Percentiles rank a stretch among this genome's conserved stretches.
phyloP scores from a whole-genome alignment of 306 rosid genomes.

The Phaseolus lunatus region DNA sequence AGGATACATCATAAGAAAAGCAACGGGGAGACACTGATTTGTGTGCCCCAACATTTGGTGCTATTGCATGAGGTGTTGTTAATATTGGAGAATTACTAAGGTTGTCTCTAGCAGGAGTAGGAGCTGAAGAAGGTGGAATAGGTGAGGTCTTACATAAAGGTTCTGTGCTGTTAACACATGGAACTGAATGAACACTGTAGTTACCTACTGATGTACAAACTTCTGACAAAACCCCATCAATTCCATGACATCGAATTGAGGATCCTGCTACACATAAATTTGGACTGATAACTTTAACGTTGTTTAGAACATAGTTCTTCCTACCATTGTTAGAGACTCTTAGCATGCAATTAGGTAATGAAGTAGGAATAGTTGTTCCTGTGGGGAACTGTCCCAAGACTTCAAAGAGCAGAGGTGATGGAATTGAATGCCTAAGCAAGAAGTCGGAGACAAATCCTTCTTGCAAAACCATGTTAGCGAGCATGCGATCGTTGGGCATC shows the following conservation, averaged over 20 bases:
- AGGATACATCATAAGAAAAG: background rate
- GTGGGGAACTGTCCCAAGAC: slow-evolving; percentile 58
- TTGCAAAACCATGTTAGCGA: slow-evolving; percentile 44
- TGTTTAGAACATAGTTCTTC: slow-evolving; percentile 55
- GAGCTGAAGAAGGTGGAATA: slow-evolving; percentile 24
- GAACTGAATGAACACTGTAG: slow-evolving; percentile 32
- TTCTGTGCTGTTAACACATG: slow-evolving; percentile 42
- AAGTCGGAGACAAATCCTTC: slow-evolving; percentile 44
- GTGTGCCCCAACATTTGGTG: slow-evolving; percentile 24
- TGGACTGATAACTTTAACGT: slow-evolving; percentile 64
- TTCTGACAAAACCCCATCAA: slow-evolving; percentile 59
- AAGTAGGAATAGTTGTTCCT: slow-evolving; percentile 65
- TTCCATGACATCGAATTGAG: slow-evolving; percentile 73
- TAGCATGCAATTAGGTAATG: slow-evolving; percentile 53
- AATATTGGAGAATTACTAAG: slow-evolving; percentile 29
- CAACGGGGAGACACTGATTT: slow-evolving; percentile 46
- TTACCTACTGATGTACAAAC: background rate
- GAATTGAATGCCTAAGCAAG: slow-evolving; percentile 70
- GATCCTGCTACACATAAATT: slow-evolving; percentile 60
- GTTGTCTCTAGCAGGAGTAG: slow-evolving; percentile 7
- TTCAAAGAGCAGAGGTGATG: slow-evolving; percentile 62
- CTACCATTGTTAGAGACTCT: slow-evolving; percentile 65
- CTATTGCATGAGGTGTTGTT: slow-evolving; percentile 34
- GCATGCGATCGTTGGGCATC: slow-evolving; percentile 72
- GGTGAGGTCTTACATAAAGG: slow-evolving; percentile 41